These are phyloP conservation scores for Rutidosis leptorrhynchoides DNA, from an alignment of 129 eudicot species.

Conservation along the genomic window DNA sequence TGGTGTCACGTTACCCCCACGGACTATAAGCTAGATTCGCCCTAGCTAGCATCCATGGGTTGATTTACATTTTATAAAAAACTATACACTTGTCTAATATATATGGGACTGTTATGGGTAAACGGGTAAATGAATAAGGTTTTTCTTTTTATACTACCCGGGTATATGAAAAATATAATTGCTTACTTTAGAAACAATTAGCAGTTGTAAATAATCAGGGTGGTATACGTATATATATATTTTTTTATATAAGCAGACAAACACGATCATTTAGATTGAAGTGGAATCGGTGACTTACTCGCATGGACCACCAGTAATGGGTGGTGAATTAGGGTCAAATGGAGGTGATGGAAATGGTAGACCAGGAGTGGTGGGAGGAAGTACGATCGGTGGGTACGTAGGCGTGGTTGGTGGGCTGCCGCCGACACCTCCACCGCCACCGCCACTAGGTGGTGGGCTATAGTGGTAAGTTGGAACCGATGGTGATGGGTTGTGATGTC, in stretches of 20 bases:
- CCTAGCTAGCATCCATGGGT: no score
- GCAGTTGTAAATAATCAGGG: background rate
- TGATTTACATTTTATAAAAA: background rate
- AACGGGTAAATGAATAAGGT: no score
- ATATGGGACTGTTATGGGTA: no score
- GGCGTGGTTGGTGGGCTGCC: conserved; percentile 32
- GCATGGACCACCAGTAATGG: conserved; percentile 57
- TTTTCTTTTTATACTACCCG: no score
- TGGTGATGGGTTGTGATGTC: conserved; percentile 44
- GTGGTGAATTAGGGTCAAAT: conserved; percentile 62
- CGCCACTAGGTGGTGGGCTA: conserved; percentile 43
- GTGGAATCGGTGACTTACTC: conserved; percentile 45
- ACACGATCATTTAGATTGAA: background rate
- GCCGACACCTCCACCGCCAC: conserved; percentile 35
- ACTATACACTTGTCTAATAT: background rate
- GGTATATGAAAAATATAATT: no score
- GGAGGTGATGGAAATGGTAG: conserved; percentile 57
- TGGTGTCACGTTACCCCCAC: no score
- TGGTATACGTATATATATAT: background rate
- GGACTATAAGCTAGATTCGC: no score
- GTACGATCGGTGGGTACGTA: conserved; percentile 33
- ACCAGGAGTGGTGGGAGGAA: conserved; percentile 46
- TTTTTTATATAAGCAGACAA: background rate
- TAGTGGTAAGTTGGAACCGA: conserved; percentile 42
- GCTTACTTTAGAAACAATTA: background rate